A percentile compares a stretch with the other conserved stretches of the same genome.
These are phyloP conservation scores for Trichodelitschia bisporula DNA, from an alignment of 495 filamentous ascomycete genomes.

Conservation along the genomic window DNA sequence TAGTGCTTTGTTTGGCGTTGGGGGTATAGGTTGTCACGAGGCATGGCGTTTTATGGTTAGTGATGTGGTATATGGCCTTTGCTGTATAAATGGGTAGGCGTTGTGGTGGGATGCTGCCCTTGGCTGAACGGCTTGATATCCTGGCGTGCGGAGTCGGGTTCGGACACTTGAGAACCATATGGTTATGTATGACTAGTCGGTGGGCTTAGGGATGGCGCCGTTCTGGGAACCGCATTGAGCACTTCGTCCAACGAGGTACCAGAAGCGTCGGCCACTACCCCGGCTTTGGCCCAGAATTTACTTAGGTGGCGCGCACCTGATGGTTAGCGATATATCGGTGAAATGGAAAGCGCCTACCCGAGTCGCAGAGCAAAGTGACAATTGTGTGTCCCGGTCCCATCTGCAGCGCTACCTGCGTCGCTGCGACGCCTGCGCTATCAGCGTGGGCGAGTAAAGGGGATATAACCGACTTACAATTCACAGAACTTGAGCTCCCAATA, in stretches of 20 bases:
- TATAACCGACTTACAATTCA: slow-evolving; percentile 47
- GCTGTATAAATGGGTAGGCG: neutral
- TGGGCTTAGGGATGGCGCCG: neutral
- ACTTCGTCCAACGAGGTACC: slow-evolving; percentile 28
- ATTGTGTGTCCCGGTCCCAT: slow-evolving; percentile 58
- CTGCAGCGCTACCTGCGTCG: slow-evolving; percentile 49
- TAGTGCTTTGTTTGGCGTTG: no score
- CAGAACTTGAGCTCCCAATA: slow-evolving; percentile 74
- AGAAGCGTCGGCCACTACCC: slow-evolving; percentile 33
- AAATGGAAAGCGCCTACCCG: neutral
- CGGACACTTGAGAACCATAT: neutral
- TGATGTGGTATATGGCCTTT: no score
- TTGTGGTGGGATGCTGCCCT: neutral
- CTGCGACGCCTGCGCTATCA: slow-evolving; percentile 38
- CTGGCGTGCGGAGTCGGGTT: neutral
- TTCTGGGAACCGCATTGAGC: slow-evolving; percentile 7
- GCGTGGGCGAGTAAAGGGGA: neutral
- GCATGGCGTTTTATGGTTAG: no score
- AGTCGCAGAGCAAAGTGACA: slow-evolving; percentile 78
- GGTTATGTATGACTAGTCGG: neutral
- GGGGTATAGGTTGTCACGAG: no score
- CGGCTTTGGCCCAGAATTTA: slow-evolving; percentile 77
- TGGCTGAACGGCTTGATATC: neutral
- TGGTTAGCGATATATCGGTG: neutral
- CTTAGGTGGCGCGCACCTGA: slow-evolving; percentile 75